phyloP scores from a whole-genome alignment of 2,329 filamentous ascomycete genomes.

The Aspergillus pseudoviridinutans region DNA sequence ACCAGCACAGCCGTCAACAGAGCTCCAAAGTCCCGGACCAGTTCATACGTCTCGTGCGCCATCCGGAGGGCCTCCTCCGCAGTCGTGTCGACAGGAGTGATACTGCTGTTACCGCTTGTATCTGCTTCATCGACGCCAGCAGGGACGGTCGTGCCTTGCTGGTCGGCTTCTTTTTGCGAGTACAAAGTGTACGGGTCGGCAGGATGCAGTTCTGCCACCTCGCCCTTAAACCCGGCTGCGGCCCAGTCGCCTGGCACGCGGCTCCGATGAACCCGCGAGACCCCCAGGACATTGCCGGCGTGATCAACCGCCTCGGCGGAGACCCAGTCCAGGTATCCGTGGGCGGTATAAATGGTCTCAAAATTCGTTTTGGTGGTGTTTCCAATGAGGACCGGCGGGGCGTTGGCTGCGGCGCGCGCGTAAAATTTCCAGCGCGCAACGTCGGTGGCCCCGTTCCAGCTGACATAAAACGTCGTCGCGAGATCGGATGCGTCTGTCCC shows the following conservation, averaged over 20 bases:
- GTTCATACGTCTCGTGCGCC: neutral
- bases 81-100: neutral
- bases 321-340: constrained; percentile 27
- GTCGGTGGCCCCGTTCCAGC: constrained; percentile 39
- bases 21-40: neutral
- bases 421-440: constrained; percentile 33
- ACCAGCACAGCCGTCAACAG: neutral
- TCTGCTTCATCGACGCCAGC: neutral
- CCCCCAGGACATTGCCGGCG: constrained; percentile 19
- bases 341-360: constrained; percentile 28
- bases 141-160: neutral
- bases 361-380: constrained; percentile 26
- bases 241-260: constrained; percentile 13
- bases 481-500: constrained; percentile 23
- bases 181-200: constrained; percentile 2
- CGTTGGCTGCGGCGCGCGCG: constrained; percentile 24
- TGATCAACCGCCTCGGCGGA: constrained; percentile 23
- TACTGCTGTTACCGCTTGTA: neutral
- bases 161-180: neutral
- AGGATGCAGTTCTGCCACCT: neutral
- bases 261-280: constrained; percentile 11
- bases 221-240: constrained; percentile 6
- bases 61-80: neutral
- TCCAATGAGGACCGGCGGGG: constrained; percentile 19
- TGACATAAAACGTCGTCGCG: constrained; percentile 30